These are phyloP conservation scores for Chaetomium sp. DNA, from an alignment of 2,329 filamentous ascomycete genomes.

Conservation along the genomic window DNA sequence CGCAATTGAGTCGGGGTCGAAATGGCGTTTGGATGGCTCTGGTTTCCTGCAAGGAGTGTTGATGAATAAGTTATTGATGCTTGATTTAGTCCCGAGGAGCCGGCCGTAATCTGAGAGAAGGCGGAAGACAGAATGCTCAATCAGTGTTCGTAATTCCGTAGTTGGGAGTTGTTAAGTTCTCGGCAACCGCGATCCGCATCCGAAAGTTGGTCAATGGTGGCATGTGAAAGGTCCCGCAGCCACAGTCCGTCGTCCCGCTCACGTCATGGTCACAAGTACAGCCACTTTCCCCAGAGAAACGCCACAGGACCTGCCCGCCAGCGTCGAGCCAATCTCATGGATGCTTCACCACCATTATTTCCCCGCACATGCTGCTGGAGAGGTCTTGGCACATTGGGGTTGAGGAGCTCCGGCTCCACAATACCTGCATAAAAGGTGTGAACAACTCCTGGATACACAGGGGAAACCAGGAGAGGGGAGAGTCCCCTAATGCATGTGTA, in stretches of 20 bases:
- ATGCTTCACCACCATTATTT: constrained; percentile 12
- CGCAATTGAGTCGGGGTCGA: too few relatives aligned
- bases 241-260: constrained; percentile 16
- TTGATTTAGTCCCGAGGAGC: too few relatives aligned
- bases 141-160: not conserved
- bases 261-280: constrained; percentile 26
- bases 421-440: not conserved
- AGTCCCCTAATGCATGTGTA: too few relatives aligned
- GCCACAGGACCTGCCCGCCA: constrained; percentile 2
- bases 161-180: not conserved
- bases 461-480: too few relatives aligned
- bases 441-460: too few relatives aligned
- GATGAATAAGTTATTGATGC: too few relatives aligned
- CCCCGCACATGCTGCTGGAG: constrained; percentile 11
- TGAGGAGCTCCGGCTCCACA: not conserved
- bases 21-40: too few relatives aligned
- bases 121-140: not conserved
- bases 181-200: constrained; percentile 5
- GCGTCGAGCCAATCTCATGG: too few relatives aligned
- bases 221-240: constrained; percentile 35
- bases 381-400: not conserved
- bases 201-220: constrained; percentile 22
- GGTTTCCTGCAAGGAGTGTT: too few relatives aligned
- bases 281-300: constrained; percentile 19
- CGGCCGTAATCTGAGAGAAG: too few relatives aligned